Percentiles rank a stretch among this genome's conserved stretches.
phyloP scores from a whole-genome alignment of 257 asterid genomes.

The Forsythia viridissima region DNA sequence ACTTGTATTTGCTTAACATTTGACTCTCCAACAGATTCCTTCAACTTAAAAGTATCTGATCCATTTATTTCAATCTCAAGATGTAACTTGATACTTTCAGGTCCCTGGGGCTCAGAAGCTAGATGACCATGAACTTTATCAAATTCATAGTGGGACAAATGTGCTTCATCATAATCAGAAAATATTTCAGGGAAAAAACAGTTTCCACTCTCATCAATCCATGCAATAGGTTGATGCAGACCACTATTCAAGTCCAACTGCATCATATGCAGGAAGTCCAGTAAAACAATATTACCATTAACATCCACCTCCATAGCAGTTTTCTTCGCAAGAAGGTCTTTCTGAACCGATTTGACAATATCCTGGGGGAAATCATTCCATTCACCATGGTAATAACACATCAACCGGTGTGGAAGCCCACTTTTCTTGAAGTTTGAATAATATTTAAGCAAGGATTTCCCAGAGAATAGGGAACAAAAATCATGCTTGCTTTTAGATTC shows the following conservation, averaged over 20 bases:
- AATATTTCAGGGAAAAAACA: constrained; percentile 79
- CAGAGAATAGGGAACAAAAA: constrained; percentile 29
- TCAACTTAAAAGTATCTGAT: constrained; percentile 39
- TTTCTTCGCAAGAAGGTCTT: constrained; percentile 56
- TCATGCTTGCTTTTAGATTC: constrained; percentile 27
- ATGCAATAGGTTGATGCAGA: constrained; percentile 63
- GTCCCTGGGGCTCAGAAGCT: constrained; percentile 37
- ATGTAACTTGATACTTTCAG: constrained; percentile 58
- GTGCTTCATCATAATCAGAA: constrained; percentile 35
- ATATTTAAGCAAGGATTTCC: constrained; percentile 43
- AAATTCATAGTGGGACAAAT: constrained; percentile 25
- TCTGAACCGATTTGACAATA: constrained; percentile 50
- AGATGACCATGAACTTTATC: constrained; percentile 27
- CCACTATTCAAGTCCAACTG: constrained; percentile 69
- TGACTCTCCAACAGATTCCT: constrained; percentile 77
- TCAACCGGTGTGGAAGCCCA: constrained; percentile 63
- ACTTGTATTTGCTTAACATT: constrained; percentile 45
- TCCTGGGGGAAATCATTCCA: constrained; percentile 80
- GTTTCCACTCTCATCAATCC: constrained; percentile 81
- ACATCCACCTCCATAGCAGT: constrained; percentile 58
- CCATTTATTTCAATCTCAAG: constrained; percentile 74
- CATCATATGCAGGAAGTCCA: constrained; percentile 78
- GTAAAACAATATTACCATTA: constrained; percentile 41
- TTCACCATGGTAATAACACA: constrained; percentile 63
- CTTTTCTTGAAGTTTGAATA: constrained; percentile 63